phyloP scores from a whole-genome alignment of 2,329 filamentous ascomycete genomes.

The Cladosporium sp. region DNA sequence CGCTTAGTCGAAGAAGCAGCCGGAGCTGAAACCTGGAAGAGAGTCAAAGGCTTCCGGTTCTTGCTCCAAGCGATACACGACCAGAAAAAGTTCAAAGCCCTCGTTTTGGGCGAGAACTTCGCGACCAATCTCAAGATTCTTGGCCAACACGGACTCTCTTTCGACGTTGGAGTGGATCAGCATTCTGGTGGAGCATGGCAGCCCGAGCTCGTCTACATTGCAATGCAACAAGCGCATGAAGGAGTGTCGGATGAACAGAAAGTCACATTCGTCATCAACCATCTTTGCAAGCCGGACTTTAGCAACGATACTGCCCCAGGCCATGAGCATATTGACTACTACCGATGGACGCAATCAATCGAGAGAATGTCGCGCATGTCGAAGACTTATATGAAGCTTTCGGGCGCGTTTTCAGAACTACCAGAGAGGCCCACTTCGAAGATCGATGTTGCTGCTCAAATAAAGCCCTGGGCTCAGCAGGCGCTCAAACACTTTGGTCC shows the following conservation, averaged over 20 bases:
- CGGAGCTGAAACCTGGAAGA: slow-evolving; percentile 61
- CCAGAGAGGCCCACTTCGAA: slow-evolving; percentile 48
- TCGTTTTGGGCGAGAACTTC: slow-evolving; percentile 40
- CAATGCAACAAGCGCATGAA: slow-evolving; percentile 56
- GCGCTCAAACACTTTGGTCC: slow-evolving; percentile 72
- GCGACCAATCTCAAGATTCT: slow-evolving; percentile 58
- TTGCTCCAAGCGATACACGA: slow-evolving; percentile 63
- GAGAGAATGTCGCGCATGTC: slow-evolving; percentile 64
- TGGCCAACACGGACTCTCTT: slow-evolving; percentile 60
- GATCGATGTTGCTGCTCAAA: slow-evolving; percentile 60
- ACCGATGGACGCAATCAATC: slow-evolving; percentile 69
- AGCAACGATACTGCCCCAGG: slow-evolving; percentile 37
- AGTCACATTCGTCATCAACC: slow-evolving; percentile 72
- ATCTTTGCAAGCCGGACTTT: slow-evolving; percentile 80
- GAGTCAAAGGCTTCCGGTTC: slow-evolving; percentile 78
- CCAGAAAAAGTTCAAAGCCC: slow-evolving; percentile 35
- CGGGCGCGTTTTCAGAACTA: slow-evolving; percentile 80
- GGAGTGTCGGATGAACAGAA: slow-evolving; percentile 60
- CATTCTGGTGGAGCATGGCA: slow-evolving; percentile 71
- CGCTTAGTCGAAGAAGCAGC: slow-evolving; percentile 59
- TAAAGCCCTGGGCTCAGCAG: slow-evolving; percentile 70
- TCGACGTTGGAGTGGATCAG: slow-evolving; percentile 84
- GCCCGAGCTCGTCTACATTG: slow-evolving; percentile 38
- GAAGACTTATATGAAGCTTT: slow-evolving; percentile 86
- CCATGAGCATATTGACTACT: slow-evolving; percentile 51